These are phyloP conservation scores for Amylostereum areolatum DNA, from an alignment of 1,284 basidiomycete species.

Conservation along the genomic window DNA sequence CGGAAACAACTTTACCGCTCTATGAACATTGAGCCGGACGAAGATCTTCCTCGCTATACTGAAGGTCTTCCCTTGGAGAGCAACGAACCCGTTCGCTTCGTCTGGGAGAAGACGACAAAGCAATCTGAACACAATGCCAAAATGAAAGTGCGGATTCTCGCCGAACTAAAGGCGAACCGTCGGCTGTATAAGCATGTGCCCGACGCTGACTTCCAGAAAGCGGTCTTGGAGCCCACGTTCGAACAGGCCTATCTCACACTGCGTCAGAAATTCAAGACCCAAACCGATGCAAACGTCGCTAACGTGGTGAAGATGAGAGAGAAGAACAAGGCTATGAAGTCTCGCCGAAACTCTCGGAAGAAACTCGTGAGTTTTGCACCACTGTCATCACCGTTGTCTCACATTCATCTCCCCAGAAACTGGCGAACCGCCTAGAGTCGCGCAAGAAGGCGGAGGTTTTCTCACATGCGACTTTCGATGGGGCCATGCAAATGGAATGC, in stretches of 20 bases:
- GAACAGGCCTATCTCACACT: constrained; percentile 67
- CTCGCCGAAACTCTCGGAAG: constrained; percentile 51
- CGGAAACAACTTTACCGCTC: constrained; percentile 51
- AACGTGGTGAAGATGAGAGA: constrained; percentile 42
- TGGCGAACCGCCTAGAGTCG: constrained; percentile 51
- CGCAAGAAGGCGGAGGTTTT: constrained; percentile 46
- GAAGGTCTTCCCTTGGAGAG: constrained; percentile 41
- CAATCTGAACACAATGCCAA: constrained; percentile 64
- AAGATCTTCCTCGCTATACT: constrained; percentile 50
- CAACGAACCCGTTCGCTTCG: constrained; percentile 58
- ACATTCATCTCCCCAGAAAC: constrained; percentile 42
- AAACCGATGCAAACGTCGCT: constrained; percentile 43
- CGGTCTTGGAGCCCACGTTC: constrained; percentile 54
- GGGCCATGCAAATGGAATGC: constrained; percentile 63
- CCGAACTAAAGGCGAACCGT: constrained; percentile 50
- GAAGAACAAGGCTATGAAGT: constrained; percentile 51
- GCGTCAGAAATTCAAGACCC: constrained; percentile 57
- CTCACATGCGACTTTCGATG: constrained; percentile 57
- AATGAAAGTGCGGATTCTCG: constrained; percentile 60
- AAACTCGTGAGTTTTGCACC: constrained; percentile 43
- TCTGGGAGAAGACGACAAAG: constrained; percentile 69
- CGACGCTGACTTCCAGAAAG: constrained; percentile 58
- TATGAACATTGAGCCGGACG: constrained; percentile 52
- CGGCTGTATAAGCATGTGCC: constrained; percentile 55
- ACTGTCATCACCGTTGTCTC: not conserved